Base-by-base conservation (phyloP, 2,329 filamentous ascomycete genomes). In the Ascochyta viciae-villosae region DNA sequence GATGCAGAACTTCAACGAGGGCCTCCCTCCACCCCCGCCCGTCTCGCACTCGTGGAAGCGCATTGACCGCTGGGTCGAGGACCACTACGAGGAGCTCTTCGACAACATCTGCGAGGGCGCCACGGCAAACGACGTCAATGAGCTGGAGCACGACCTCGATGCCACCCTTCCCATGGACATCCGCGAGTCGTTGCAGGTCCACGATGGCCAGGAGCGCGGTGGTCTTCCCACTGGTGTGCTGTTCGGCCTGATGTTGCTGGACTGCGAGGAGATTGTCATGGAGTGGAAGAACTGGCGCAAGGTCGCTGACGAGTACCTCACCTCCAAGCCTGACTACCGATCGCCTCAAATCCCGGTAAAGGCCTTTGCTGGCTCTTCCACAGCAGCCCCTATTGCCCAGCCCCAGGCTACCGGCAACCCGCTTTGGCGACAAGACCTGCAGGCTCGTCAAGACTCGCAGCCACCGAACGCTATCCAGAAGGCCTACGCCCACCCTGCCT, bases 191-290 rank as follows among this genome's bases (percentile, higher is more conserved):
- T 80, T 97, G 68, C 87, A 90, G 80, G 77, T 92, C 49, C 95
- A 99, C 75, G 95, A 99, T 71, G 95, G 95, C n/a, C 95, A 99
- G 77, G 95, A 99, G 78, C 89, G 95, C 62, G 91, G 92, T 60
- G 95, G 95, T 61, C 84, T 84, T 54, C 95, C 95, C 0, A 97
- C 94, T 0, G 95, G 95, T 61, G 89, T 98, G 64, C 86, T 99
- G 58, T 98, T 99, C 68, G 86, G 93, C 57, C 89, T 87, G 74
- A 99, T 99, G 95, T 80, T 99, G 61, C 85, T 99, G 54, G 95
- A 99, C 76, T 98, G 95, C 72, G 95, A 99, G 76, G 95, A 99
- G 74, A 96, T 99, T 66, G 89, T 96, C 22, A 92, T 97, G 75
- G 95, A 99, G 75, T 98, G 94, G 91, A 89, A 91, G 68, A 96